Conservation (phyloP, 805 yeast genomes). For the Candida sphagnicola region DNA sequence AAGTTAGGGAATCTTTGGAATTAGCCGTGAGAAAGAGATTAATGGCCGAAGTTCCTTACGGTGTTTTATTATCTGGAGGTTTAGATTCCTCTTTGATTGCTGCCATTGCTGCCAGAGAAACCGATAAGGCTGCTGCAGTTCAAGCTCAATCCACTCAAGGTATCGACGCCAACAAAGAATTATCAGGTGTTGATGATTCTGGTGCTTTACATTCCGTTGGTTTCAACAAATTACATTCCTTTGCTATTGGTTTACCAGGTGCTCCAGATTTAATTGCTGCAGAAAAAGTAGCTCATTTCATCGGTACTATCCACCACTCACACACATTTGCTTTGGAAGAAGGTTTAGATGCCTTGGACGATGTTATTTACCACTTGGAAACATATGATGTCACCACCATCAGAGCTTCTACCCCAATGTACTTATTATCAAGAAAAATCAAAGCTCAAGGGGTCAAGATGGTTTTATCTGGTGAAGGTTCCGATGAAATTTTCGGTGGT, state of each 20-base stretch:
- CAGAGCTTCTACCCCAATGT: slow-evolving; percentile 99
- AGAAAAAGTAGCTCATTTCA: slow-evolving; percentile 90
- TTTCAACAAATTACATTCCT: slow-evolving; percentile 82
- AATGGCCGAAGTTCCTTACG: slow-evolving; percentile 99
- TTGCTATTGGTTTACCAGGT: slow-evolving; percentile 94
- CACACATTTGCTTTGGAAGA: slow-evolving; percentile 96
- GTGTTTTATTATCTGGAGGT: slow-evolving; percentile 96
- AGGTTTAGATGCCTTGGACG: slow-evolving; percentile 92
- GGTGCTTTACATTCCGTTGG: slow-evolving; percentile 83
- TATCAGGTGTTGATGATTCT: slow-evolving; percentile 88
- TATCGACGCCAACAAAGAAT: slow-evolving; percentile 59
- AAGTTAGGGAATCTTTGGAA: slow-evolving; percentile 79
- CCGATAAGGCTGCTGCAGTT: slow-evolving; percentile 61
- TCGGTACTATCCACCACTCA: slow-evolving; percentile 96
- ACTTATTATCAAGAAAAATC: slow-evolving; percentile 89
- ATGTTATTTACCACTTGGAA: slow-evolving; percentile 93
- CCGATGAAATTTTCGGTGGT: slow-evolving; percentile 99
- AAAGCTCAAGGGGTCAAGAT: slow-evolving; percentile 99
- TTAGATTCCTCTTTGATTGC: slow-evolving; percentile 96
- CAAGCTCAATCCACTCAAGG: slow-evolving; percentile 35
- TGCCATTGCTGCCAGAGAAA: slow-evolving; percentile 94
- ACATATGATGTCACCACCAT: slow-evolving; percentile 98
- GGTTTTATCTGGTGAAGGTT: slow-evolving; percentile 99
- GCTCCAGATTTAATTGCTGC: slow-evolving; percentile 99
- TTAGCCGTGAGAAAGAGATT: slow-evolving; percentile 96